phyloP scores from a whole-genome alignment of 768 basidiomycete species.

The Serendipita sp. region DNA sequence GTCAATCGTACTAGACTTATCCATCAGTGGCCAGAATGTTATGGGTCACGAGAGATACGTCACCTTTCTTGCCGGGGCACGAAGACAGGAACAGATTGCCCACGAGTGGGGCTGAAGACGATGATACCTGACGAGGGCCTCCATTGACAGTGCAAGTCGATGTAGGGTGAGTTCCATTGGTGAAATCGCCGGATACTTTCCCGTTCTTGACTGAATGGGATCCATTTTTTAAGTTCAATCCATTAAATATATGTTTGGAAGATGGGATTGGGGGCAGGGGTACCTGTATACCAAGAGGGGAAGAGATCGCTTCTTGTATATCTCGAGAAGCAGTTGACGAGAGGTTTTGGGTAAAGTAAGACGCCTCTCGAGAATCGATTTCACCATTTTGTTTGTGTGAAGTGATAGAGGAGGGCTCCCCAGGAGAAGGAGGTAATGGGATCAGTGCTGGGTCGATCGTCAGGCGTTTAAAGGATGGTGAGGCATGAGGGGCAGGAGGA shows the following conservation, averaged over 20 bases:
- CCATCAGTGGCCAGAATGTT: constrained; percentile 12
- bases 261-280: not conserved
- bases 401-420: not conserved
- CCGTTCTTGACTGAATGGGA: not conserved
- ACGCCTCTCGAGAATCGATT: constrained; percentile 12
- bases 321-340: not conserved
- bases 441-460: constrained; percentile 5
- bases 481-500: constrained; percentile 9
- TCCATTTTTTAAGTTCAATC: not conserved
- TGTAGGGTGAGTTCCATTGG: no score
- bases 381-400: constrained; percentile 15
- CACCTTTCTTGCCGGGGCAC: constrained; percentile 88
- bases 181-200: no score
- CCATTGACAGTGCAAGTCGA: not conserved
- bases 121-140: constrained; percentile 5
- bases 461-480: not conserved
- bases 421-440: constrained; percentile 10
- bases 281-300: no score
- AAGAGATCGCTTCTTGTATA: not conserved
- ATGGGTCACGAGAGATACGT: not conserved
- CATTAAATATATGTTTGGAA: not conserved
- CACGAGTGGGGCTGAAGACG: constrained; percentile 22
- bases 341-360: constrained; percentile 9
- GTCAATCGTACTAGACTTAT: constrained; percentile 39
- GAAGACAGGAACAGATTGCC: constrained; percentile 85